A percentile compares a stretch with the other conserved stretches of the same genome.
phyloP scores from a whole-genome alignment of 345 rosid species.

The Stellera chamaejasme region DNA sequence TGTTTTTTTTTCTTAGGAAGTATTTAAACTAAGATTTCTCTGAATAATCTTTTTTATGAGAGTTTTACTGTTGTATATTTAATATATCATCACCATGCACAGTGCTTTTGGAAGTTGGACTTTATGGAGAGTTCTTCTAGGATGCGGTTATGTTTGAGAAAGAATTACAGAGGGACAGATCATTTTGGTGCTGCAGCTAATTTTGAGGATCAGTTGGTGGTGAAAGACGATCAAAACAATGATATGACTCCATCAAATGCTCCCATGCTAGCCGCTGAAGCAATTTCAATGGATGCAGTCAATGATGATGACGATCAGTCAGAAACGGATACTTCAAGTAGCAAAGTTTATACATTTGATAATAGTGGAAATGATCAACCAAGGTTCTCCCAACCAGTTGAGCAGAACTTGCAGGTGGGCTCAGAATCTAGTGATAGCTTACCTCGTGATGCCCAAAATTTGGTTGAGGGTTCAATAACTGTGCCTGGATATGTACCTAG shows the following conservation, averaged over 20 bases:
- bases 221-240: constrained; percentile 33
- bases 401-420: constrained; percentile 37
- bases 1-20: background rate
- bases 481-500: constrained; percentile 88
- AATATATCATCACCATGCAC: constrained; percentile 15
- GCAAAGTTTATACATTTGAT: constrained; percentile 32
- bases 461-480: constrained; percentile 45
- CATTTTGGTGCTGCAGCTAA: constrained; percentile 95
- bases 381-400: constrained; percentile 37
- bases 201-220: constrained; percentile 53
- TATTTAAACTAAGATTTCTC: too few relatives aligned
- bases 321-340: constrained; percentile 53
- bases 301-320: constrained; percentile 78
- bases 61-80: background rate
- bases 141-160: constrained; percentile 87
- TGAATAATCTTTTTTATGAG: background rate
- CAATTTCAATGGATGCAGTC: constrained; percentile 60
- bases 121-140: constrained; percentile 91
- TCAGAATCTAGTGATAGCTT: constrained; percentile 41
- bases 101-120: constrained; percentile 98
- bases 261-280: constrained; percentile 81
- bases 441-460: constrained; percentile 39
- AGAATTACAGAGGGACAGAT: constrained; percentile 71
- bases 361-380: constrained; percentile 32
- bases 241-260: constrained; percentile 39